These are phyloP conservation scores for Solanum stenotomum DNA, from an alignment of 257 asterid species.

Conservation along the genomic window DNA sequence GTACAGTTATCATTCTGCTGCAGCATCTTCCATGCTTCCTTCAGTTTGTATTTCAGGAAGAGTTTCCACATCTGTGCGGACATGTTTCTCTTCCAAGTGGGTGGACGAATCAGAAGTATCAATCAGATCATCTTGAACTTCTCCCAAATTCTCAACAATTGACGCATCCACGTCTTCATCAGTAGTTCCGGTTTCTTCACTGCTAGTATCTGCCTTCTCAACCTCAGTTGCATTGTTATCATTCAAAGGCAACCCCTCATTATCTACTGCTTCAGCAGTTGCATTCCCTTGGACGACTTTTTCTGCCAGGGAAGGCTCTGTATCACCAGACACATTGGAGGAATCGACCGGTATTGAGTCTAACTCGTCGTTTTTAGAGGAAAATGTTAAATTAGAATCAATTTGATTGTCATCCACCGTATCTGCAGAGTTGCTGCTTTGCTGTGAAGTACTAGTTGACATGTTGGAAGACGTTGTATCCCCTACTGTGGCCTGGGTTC, in stretches of 20 bases:
- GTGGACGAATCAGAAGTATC: constrained; percentile 49
- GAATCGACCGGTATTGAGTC: constrained; percentile 15
- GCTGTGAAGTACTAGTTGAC: constrained; percentile 6
- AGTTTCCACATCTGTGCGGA: constrained; percentile 48
- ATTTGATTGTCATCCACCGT: constrained; percentile 1
- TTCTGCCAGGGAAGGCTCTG: constrained; percentile 16
- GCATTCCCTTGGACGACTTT: constrained; percentile 1
- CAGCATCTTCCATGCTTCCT: constrained; percentile 58
- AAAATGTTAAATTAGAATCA: constrained; percentile 16
- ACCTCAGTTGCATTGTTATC: constrained; percentile 15
- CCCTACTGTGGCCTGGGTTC: constrained; percentile 14
- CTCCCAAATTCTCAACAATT: constrained; percentile 32
- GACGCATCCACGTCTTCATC: constrained; percentile 25
- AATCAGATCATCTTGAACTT: constrained; percentile 39
- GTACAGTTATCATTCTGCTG: constrained; percentile 43
- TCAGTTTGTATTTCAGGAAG: constrained; percentile 58
- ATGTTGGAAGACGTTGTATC: constrained; percentile 12
- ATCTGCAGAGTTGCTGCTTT: constrained; percentile 9
- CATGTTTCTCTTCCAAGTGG: constrained; percentile 42
- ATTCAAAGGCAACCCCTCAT: constrained; percentile 12
- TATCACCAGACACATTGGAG: constrained; percentile 11
- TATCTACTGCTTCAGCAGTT: constrained; percentile 18
- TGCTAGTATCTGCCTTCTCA: not conserved
- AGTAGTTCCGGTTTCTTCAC: constrained; percentile 19
- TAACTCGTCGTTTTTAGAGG: constrained; percentile 15